A percentile compares a stretch with the other conserved stretches of the same genome.
phyloP scores from a whole-genome alignment of 2,329 filamentous ascomycete species.

The Paecilomyces dactylethromorphus region DNA sequence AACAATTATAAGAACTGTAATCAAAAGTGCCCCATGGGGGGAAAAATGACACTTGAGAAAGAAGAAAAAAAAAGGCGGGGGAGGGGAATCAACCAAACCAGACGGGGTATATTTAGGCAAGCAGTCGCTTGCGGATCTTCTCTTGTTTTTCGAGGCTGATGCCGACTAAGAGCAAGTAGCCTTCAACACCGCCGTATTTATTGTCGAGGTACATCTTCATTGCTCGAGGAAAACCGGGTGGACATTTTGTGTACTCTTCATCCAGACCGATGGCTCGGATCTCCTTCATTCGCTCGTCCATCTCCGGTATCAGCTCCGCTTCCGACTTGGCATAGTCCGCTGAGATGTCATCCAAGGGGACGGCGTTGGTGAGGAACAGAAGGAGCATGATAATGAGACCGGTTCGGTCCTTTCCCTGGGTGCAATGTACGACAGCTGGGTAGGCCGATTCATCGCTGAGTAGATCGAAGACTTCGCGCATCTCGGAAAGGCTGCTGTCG shows the following conservation, averaged over 20 bases:
- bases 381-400: slow-evolving; percentile 65
- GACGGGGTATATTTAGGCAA: slow-evolving; percentile 11
- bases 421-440: slow-evolving; percentile 73
- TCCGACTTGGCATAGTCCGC: slow-evolving; percentile 67
- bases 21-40: not conserved
- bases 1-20: not conserved
- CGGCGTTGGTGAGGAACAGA: slow-evolving; percentile 53
- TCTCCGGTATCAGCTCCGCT: slow-evolving; percentile 54
- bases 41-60: not conserved
- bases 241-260: slow-evolving; percentile 65
- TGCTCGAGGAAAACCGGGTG: slow-evolving; percentile 55
- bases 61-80: not conserved
- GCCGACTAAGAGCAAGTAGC: slow-evolving; percentile 61
- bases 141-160: slow-evolving; percentile 43
- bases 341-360: slow-evolving; percentile 55
- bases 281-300: slow-evolving; percentile 59
- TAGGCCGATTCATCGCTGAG: slow-evolving; percentile 50
- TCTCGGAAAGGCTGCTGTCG: slow-evolving; percentile 57
- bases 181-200: slow-evolving; percentile 59
- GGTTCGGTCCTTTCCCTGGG: slow-evolving; percentile 81
- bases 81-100: not conserved
- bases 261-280: slow-evolving; percentile 64
- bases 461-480: slow-evolving; percentile 62
- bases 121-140: slow-evolving; percentile 20
- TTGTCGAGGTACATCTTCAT: slow-evolving; percentile 53